Base-by-base conservation (phyloP, 805 yeast genomes). In the Ogataea pilisensis region DNA sequence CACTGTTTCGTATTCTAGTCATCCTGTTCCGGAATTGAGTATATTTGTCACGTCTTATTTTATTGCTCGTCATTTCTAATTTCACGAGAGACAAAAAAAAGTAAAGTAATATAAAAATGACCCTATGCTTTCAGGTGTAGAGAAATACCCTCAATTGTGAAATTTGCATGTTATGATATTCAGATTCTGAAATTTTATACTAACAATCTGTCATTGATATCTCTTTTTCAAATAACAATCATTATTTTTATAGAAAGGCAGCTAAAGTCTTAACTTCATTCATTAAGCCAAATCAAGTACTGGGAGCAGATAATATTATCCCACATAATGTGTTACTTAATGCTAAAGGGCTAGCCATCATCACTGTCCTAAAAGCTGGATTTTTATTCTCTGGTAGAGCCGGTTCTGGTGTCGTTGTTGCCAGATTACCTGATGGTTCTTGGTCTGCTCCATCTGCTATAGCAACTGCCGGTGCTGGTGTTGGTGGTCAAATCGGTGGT, bases 381-480 rank as follows among this genome's bases (percentile, higher is more conserved):
- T 91, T 91, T 62, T 69, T 91, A 41, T 91, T 91, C 62, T 86
- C 96, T 3, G 99, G 98, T 22, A 77, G 99, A 61, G 98, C 97
- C 1, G 99, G 99, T 20, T 86, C 96, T 1, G 99, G 99, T 49
- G 86, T 91, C 27, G 85, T 91, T 46, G 95, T 91, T 20, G 96
- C 97, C 5, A 71, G 97, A 44, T 72, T 93, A 37, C 95, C 95
- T 2, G 98, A 93, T 64, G 98, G 97, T 1, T 65, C 85, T 0
- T 91, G 99, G 99, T 89, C 97, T 12, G 95, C 97, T 3, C 99
- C 99, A 1, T 82, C 95, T 2, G 99, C 97, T 8, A 83, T 93
- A 50, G 82, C 80, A 39, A 86, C 97, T 18, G 98, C 95, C 3
- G 99, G 98, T 54, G 98, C 97, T 4, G 98, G 99, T 57, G 97